Evolutionary conservation across 257 asterid genomes (phyloP).

Genomic region (Penstemon barbatus): DNA sequence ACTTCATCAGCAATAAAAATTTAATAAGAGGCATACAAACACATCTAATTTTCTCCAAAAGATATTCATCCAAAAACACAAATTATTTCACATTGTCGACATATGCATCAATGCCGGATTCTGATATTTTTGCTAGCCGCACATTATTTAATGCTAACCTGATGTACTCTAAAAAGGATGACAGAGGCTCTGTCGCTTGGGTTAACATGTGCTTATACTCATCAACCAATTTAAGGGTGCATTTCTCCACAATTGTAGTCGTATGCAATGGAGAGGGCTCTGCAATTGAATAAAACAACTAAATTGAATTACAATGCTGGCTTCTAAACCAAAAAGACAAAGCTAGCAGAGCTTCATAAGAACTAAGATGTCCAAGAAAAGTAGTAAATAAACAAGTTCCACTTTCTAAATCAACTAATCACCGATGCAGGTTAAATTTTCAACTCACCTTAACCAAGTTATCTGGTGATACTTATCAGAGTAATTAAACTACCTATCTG

Average conservation of each 20-base stretch:
- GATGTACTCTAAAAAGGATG: conserved; percentile 83
- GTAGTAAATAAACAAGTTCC: no score
- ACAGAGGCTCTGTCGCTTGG: conserved; percentile 91
- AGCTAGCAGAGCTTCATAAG: no score
- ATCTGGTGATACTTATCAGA: no score
- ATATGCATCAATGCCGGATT: neutral
- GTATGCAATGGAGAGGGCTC: conserved; percentile 96
- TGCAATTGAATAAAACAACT: conserved; percentile 31
- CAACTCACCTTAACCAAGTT: no score
- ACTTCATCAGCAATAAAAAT: neutral
- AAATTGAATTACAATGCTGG: no score
- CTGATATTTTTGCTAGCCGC: no score
- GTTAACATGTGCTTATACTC: conserved; percentile 88
- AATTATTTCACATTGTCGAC: neutral
- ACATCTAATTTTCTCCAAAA: neutral
- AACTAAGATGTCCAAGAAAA: no score
- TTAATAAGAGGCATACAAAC: neutral
- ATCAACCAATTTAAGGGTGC: conserved; percentile 88
- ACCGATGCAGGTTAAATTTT: no score
- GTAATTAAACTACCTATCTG: no score
- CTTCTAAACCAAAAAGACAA: no score
- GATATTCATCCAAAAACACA: conserved; percentile 6
- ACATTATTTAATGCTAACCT: conserved; percentile 44
- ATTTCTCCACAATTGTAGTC: conserved; percentile 94
- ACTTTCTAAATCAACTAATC: no score